phyloP scores from a whole-genome alignment of 441 rosid species.

The Daphne laureola region DNA sequence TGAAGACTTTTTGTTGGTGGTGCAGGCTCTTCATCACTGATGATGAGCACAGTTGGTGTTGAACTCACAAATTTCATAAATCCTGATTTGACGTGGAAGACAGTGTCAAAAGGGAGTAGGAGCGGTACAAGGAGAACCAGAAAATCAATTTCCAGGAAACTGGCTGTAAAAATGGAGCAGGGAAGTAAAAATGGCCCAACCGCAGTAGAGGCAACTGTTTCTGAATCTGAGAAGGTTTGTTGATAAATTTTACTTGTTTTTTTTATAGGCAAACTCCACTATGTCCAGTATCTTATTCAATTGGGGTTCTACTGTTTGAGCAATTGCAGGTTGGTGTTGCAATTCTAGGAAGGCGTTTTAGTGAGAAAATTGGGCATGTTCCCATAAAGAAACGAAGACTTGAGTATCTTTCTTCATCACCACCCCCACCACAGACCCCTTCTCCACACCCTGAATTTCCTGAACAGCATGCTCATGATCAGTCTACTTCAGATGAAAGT shows the following conservation, averaged over 20 bases:
- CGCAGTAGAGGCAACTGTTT: slow-evolving; percentile 20
- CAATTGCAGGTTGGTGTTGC: slow-evolving; percentile 43
- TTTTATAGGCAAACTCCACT: background rate
- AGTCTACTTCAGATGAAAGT: slow-evolving; percentile 13
- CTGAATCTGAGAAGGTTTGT: slow-evolving; percentile 44
- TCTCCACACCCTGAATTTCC: slow-evolving; percentile 18
- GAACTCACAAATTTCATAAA: slow-evolving; percentile 35
- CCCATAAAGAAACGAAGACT: slow-evolving; percentile 49
- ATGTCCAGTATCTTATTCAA: slow-evolving; percentile 1
- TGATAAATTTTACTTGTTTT: slow-evolving; percentile 2
- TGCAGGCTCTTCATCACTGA: slow-evolving; percentile 23
- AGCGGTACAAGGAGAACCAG: slow-evolving; percentile 34
- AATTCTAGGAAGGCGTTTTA: slow-evolving; percentile 35
- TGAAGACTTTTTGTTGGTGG: slow-evolving; percentile 23
- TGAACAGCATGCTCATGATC: slow-evolving; percentile 12
- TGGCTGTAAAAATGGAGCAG: slow-evolving; percentile 17
- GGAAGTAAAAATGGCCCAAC: slow-evolving; percentile 18
- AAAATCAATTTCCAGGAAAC: slow-evolving; percentile 22
- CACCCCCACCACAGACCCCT: slow-evolving; percentile 17
- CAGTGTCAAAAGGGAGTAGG: slow-evolving; percentile 39
- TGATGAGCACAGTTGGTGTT: slow-evolving; percentile 33
- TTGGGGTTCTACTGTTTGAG: slow-evolving; percentile 7
- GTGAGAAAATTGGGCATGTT: slow-evolving; percentile 34
- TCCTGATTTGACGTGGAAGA: slow-evolving; percentile 47
- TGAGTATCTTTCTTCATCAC: slow-evolving; percentile 24